Conservation (phyloP, 257 asterid species). For the Scutellaria minor region DNA sequence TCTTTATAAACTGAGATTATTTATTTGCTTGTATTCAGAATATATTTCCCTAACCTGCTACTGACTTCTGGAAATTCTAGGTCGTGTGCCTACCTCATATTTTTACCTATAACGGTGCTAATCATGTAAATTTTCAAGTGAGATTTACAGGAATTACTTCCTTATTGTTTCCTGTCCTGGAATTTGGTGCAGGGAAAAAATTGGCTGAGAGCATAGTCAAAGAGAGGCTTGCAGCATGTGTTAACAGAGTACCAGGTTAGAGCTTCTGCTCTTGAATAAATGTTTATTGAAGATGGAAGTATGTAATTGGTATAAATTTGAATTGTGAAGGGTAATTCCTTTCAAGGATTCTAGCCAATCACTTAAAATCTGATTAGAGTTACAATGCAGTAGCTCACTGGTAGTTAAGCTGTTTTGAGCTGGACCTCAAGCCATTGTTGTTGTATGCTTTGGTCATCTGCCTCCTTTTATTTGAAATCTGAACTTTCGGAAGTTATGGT, state of each 20-base stretch:
- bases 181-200: slow-evolving; percentile 69
- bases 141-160: slow-evolving; percentile 9
- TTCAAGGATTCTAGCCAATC: not conserved
- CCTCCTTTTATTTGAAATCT: not conserved
- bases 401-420: not conserved
- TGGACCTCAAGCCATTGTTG: not conserved
- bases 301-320: not conserved
- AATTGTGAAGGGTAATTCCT: slow-evolving; percentile 13
- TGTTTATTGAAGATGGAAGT: slow-evolving; percentile 18
- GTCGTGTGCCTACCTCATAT: slow-evolving; percentile 2
- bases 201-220: slow-evolving; percentile 89
- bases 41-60: not conserved
- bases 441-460: slow-evolving; percentile 10
- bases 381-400: not conserved
- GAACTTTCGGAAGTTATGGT: not conserved
- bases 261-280: slow-evolving; percentile 27
- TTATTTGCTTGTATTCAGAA: not conserved
- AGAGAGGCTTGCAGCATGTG: slow-evolving; percentile 95
- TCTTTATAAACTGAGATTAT: not conserved
- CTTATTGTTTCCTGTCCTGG: slow-evolving; percentile 22
- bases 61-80: not conserved
- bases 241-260: slow-evolving; percentile 85
- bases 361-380: slow-evolving; percentile 17
- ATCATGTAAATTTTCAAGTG: not conserved
- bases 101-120: not conserved